Base-by-base conservation (phyloP, 441 rosid species). In the Bocquillonia castaneifolia region DNA sequence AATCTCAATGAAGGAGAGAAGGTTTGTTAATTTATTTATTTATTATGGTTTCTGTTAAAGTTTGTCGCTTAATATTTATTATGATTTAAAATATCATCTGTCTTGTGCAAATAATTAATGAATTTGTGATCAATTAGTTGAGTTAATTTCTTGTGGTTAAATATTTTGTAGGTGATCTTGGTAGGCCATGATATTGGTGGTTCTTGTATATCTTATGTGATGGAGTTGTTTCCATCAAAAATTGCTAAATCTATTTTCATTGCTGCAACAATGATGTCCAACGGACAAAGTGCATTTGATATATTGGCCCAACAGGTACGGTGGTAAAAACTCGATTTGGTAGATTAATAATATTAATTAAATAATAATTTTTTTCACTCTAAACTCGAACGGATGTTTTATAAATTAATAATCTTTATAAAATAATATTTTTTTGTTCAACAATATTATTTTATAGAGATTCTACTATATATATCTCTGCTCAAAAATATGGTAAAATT, bases 111-210 rank as follows among this genome's bases (percentile, higher is more conserved):
- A 5, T 47, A 6, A 44, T 12, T 20, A 25, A 31, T 14, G 15
- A 25, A 17, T 1, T 25, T 44, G 37, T 52, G 59, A 3, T 36
- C 22, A 53, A 40, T 45, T 9, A 6, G 9, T 50, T 45, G 32
- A 5, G 6, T 45, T 9, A 51, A 3, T 25, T 47, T 23, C 17
- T 12, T 47, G n/a, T 34, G 20, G 45, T 45, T 44, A 61, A 65
- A 15, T n/a, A n/a, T n/a, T n/a, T n/a, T 70, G 77, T 74, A 91
- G 97, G 96, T 88, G 72, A 81, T 92, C 28, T 78, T 92, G 90
- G 94, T 85, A 5, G 95, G 95, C 42, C 98, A 92, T 36, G 96
- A 90, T 77, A 79, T 92, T 55, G 98, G 97, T 37, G 98, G 98
- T 65, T 88, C 97, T 37, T 92, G 98, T 68, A 60, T 86, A 59